Conservation (phyloP, 192 early-diverging fungal genomes). For the Oehlia diaphana region DNA sequence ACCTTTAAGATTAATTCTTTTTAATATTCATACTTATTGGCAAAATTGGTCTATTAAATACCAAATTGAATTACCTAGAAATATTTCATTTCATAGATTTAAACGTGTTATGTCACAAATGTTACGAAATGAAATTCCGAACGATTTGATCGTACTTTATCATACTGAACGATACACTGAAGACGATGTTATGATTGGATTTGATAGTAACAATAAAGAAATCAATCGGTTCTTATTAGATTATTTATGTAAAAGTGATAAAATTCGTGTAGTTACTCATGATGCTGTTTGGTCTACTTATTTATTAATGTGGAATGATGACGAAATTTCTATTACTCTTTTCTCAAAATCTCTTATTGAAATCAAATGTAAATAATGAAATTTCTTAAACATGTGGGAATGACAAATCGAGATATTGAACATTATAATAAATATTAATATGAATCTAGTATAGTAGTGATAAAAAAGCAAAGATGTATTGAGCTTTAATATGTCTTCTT, state of each 20-base stretch:
- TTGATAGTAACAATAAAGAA: background rate
- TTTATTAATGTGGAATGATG: background rate
- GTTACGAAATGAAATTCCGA: background rate
- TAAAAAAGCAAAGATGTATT: too few species aligned
- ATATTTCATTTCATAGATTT: constrained; percentile 3
- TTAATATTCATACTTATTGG: constrained; percentile 7
- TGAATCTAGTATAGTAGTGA: too few species aligned
- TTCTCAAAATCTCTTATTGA: too few species aligned
- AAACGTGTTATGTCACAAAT: background rate
- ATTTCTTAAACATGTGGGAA: too few species aligned
- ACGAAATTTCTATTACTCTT: too few species aligned
- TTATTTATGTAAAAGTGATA: constrained; percentile 2
- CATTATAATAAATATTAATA: too few species aligned
- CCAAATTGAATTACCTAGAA: background rate
- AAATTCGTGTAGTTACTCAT: background rate
- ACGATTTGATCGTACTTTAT: constrained; percentile 1
- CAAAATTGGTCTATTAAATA: background rate
- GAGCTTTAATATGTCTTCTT: too few species aligned
- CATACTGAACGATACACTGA: constrained; percentile 3
- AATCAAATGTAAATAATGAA: too few species aligned
- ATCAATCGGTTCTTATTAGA: background rate
- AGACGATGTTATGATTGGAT: background rate
- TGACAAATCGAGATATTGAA: too few species aligned
- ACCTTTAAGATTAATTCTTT: background rate
- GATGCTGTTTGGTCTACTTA: background rate